A percentile compares a stretch with the other conserved stretches of the same genome.
Evolutionary conservation across 306 rosid species (phyloP).

Genomic region (Cucumis hystrix): DNA sequence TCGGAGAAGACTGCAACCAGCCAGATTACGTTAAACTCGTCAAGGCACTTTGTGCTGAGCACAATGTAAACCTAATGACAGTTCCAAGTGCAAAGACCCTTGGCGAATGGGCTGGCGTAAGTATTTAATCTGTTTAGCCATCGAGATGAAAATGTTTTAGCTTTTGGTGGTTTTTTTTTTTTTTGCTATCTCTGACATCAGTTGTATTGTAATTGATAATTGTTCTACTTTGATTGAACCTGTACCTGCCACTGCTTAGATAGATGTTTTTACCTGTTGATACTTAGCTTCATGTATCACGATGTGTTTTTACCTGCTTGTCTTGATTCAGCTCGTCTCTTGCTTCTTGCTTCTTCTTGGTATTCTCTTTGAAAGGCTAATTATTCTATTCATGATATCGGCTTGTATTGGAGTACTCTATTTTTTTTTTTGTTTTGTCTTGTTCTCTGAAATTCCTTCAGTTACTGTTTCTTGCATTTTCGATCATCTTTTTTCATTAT

Average conservation of each 20-base stretch:
- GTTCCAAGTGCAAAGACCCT: constrained; percentile 83
- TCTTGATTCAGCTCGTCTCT: too few species aligned
- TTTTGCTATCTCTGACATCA: background rate
- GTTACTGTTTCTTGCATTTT: too few species aligned
- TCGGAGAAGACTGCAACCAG: constrained; percentile 85
- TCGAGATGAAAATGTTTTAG: background rate
- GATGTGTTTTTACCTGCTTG: too few species aligned
- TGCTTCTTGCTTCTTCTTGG: too few species aligned
- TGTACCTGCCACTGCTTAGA: too few species aligned
- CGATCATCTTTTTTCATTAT: too few species aligned
- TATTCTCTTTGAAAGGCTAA: too few species aligned
- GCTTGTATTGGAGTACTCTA: too few species aligned
- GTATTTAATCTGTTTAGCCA: constrained; percentile 13
- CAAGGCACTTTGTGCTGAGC: constrained; percentile 75
- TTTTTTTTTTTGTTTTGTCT: too few species aligned
- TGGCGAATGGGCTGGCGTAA: constrained; percentile 97
- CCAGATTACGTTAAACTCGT: constrained; percentile 74
- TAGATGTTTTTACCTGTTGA: background rate
- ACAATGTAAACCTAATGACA: constrained; percentile 53
- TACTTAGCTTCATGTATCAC: background rate
- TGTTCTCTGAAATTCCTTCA: too few species aligned
- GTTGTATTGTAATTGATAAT: background rate
- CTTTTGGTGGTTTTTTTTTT: background rate
- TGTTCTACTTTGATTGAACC: background rate
- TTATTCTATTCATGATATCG: too few species aligned